These are phyloP conservation scores for Paxillus ammoniavirescens DNA, from an alignment of 768 basidiomycete genomes.

Conservation along the genomic window DNA sequence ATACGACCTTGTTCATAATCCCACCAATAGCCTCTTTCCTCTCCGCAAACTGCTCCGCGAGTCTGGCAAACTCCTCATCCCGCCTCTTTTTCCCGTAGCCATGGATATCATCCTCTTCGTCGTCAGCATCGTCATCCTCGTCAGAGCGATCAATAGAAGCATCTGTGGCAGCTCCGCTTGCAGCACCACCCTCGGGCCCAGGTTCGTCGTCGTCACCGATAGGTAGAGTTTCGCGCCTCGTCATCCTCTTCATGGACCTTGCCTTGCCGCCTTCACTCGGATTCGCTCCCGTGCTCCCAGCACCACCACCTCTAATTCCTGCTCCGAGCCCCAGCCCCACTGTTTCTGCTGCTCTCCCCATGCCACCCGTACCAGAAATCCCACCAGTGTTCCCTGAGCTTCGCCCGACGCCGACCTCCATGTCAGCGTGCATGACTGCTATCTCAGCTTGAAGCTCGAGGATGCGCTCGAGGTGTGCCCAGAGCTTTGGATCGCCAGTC, in stretches of 20 bases:
- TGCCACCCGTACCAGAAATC: constrained; percentile 1
- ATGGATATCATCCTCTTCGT: constrained; percentile 45
- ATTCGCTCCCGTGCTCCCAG: constrained; percentile 7
- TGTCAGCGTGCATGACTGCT: constrained; percentile 67
- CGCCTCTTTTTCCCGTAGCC: constrained; percentile 52
- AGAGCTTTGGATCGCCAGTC: constrained; percentile 49
- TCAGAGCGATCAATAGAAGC: constrained; percentile 30
- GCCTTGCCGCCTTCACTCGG: constrained; percentile 12
- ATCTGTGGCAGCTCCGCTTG: constrained; percentile 21
- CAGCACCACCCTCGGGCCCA: constrained; percentile 4
- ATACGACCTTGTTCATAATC: constrained; percentile 69
- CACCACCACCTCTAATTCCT: background rate
- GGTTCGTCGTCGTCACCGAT: constrained; percentile 29
- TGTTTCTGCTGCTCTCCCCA: background rate
- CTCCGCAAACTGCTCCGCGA: constrained; percentile 67
- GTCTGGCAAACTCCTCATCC: constrained; percentile 66
- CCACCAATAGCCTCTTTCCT: constrained; percentile 65
- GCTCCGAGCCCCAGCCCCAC: constrained; percentile 8
- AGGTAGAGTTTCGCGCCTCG: constrained; percentile 35
- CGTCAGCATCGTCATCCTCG: constrained; percentile 34
- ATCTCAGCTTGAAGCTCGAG: constrained; percentile 71
- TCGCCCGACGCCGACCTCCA: constrained; percentile 55
- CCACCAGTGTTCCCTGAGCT: constrained; percentile 1
- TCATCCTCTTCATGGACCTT: constrained; percentile 19
- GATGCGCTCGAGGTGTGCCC: constrained; percentile 68